Conservation (phyloP, 352 stramenopile species). For the Elongisporangium prolatum region DNA sequence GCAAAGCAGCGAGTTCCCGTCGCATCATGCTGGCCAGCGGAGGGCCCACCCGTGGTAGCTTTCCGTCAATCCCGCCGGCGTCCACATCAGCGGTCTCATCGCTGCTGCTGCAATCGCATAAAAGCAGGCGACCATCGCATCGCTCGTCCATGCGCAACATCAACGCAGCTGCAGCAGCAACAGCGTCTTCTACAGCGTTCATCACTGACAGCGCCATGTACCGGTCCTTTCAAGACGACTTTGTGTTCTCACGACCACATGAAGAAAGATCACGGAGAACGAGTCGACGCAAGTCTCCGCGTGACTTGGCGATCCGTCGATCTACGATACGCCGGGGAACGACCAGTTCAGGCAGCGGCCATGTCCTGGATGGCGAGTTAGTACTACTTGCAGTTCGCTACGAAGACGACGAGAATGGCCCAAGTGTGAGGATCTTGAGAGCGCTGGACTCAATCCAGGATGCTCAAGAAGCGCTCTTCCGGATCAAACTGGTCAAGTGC, state of each 20-base stretch:
- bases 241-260: slow-evolving; percentile 52
- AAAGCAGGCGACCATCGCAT: not conserved
- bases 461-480: not conserved
- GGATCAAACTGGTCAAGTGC: not conserved
- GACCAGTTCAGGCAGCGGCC: not conserved
- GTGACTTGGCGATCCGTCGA: not conserved
- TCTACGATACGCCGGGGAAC: not conserved
- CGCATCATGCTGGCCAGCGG: slow-evolving; percentile 11
- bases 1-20: slow-evolving; percentile 16
- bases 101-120: slow-evolving; percentile 9
- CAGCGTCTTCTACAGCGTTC: slow-evolving; percentile 4
- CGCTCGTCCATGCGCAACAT: not conserved
- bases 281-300: not conserved
- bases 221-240: slow-evolving; percentile 61
- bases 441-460: not conserved
- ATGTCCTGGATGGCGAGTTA: not conserved
- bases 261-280: not conserved
- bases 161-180: not conserved
- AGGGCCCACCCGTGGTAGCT: not conserved
- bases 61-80: not conserved
- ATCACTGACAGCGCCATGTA: slow-evolving; percentile 27
- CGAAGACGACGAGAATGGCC: not conserved
- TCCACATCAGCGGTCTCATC: slow-evolving; percentile 1
- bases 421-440: not conserved
- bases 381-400: not conserved